Conservation (phyloP, 176 grass and related monocot species). For the Pontederia paniculata region DNA sequence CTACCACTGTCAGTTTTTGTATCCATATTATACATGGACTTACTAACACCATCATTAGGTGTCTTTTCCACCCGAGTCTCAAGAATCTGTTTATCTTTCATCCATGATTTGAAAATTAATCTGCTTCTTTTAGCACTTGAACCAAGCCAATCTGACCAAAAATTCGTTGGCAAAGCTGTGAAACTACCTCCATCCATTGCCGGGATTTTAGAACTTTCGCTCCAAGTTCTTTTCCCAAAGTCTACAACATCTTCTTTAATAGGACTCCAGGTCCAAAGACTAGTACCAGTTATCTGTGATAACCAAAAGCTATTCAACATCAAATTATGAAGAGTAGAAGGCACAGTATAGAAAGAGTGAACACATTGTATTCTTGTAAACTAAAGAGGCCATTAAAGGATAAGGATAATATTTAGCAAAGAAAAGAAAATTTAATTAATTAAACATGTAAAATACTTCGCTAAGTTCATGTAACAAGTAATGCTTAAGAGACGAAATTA, state of each 20-base stretch:
- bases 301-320: no score
- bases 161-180: not conserved
- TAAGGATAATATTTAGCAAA: no score
- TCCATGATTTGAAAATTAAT: conserved; percentile 1
- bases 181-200: conserved; percentile 5
- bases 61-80: conserved; percentile 22
- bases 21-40: conserved; percentile 26
- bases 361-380: no score
- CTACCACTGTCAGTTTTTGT: conserved; percentile 31
- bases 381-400: no score
- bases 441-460: no score
- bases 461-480: no score
- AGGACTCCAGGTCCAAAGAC: not conserved
- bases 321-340: no score
- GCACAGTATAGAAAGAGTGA: no score
- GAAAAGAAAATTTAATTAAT: no score
- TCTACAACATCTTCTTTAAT: not conserved
- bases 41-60: conserved; percentile 35
- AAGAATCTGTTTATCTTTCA: conserved; percentile 5
- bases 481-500: no score
- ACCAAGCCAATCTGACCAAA: conserved; percentile 5
- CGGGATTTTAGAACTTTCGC: not conserved
- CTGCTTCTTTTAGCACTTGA: conserved; percentile 3
- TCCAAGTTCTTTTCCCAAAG: not conserved
- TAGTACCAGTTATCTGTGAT: conserved; percentile 2